Percentiles rank a stretch among this genome's conserved stretches.
phyloP scores from a whole-genome alignment of 495 filamentous ascomycete genomes.

The Penicillium soppii region DNA sequence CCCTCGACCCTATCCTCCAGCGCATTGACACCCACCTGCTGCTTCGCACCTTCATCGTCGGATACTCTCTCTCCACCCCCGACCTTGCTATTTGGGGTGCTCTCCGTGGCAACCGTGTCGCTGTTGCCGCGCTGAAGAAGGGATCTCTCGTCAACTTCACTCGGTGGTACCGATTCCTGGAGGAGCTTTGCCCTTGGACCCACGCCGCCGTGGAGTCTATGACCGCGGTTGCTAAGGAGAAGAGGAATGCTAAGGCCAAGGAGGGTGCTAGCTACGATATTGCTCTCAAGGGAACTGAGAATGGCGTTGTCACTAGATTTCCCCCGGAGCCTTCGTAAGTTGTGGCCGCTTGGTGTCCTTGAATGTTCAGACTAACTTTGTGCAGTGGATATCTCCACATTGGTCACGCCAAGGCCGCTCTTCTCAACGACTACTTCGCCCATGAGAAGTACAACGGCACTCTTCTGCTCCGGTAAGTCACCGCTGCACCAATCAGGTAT shows the following conservation, averaged over 20 bases:
- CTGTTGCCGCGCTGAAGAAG: conserved; percentile 74
- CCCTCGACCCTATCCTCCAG: conserved; percentile 69
- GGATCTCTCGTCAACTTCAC: conserved; percentile 73
- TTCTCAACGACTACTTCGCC: conserved; percentile 93
- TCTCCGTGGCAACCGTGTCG: conserved; percentile 83
- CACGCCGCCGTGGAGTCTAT: conserved; percentile 52
- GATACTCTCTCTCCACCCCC: conserved; percentile 73
- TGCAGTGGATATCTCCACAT: conserved; percentile 84
- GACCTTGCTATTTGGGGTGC: conserved; percentile 85
- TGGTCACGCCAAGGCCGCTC: conserved; percentile 88
- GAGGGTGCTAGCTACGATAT: conserved; percentile 90
- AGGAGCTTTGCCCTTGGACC: conserved; percentile 70
- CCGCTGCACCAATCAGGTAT: too few species aligned
- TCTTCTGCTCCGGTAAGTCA: conserved; percentile 60
- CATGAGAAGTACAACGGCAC: conserved; percentile 84
- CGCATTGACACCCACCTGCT: conserved; percentile 84
- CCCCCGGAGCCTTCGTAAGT: conserved; percentile 91
- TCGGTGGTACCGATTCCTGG: conserved; percentile 87
- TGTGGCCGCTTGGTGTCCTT: background rate
- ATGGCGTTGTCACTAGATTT: conserved; percentile 92
- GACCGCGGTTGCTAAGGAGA: conserved; percentile 57
- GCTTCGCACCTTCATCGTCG: conserved; percentile 81
- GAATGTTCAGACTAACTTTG: background rate
- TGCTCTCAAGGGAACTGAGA: conserved; percentile 79
- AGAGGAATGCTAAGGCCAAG: conserved; percentile 72